Conservation (phyloP, 2,329 filamentous ascomycete species). For the Aulographum hederae region DNA sequence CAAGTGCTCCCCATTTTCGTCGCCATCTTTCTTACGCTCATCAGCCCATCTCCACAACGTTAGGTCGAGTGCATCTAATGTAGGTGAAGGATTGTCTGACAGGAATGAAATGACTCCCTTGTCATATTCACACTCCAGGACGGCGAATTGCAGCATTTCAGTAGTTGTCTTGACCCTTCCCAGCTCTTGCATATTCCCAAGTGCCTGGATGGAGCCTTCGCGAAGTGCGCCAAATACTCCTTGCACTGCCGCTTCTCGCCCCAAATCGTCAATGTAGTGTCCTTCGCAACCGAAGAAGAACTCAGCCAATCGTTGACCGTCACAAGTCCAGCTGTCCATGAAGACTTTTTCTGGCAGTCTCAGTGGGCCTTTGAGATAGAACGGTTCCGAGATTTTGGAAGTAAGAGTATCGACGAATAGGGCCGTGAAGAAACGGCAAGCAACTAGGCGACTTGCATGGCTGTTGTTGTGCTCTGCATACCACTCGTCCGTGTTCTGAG, state of each 20-base stretch:
- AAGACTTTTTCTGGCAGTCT: too few species aligned
- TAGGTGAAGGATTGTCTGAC: too few species aligned
- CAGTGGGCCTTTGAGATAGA: too few species aligned
- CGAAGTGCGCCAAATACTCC: too few species aligned
- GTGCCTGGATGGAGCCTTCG: neutral
- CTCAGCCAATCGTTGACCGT: too few species aligned
- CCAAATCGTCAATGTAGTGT: too few species aligned
- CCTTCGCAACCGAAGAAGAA: too few species aligned
- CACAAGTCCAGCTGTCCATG: too few species aligned
- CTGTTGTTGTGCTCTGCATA: neutral
- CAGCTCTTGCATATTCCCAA: neutral
- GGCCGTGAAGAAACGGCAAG: slow-evolving; percentile 3
- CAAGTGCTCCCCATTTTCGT: slow-evolving; percentile 19
- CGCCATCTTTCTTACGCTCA: slow-evolving; percentile 5
- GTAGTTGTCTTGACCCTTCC: neutral
- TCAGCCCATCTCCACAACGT: slow-evolving; percentile 9
- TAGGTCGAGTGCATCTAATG: neutral
- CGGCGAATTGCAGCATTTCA: neutral
- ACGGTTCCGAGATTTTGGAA: too few species aligned
- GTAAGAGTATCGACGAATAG: neutral
- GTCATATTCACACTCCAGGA: neutral
- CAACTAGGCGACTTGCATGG: neutral
- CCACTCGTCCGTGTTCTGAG: too few species aligned
- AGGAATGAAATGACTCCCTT: too few species aligned
- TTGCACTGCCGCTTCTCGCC: too few species aligned